Percentiles rank a stretch among this genome's conserved stretches.
phyloP scores from a whole-genome alignment of 352 stramenopile species.

The Phytophthora capsici region DNA sequence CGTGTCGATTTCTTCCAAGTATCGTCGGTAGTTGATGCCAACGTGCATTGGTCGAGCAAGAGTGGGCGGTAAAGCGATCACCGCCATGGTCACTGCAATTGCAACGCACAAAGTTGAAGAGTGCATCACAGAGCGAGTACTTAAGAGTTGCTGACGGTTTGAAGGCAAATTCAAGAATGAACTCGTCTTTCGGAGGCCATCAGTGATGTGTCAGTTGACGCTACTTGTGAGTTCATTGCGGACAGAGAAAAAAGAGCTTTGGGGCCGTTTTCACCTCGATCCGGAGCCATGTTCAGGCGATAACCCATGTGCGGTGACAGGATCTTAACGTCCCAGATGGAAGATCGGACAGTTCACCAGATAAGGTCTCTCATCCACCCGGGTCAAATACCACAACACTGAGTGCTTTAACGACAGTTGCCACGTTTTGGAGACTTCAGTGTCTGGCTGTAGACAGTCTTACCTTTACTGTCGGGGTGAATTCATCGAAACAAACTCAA shows the following conservation, averaged over 20 bases:
- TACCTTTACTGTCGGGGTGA: slow-evolving; percentile 13
- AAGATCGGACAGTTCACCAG: slow-evolving; percentile 20
- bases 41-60: slow-evolving; percentile 45
- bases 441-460: slow-evolving; percentile 3
- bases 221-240: slow-evolving; percentile 20
- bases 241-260: slow-evolving; percentile 27
- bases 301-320: slow-evolving; percentile 17
- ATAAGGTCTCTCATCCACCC: slow-evolving; percentile 8
- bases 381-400: slow-evolving; percentile 13
- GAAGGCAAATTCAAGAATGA: slow-evolving; percentile 33
- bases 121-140: slow-evolving; percentile 15
- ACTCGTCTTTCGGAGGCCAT: slow-evolving; percentile 2
- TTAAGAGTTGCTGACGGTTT: slow-evolving; percentile 14
- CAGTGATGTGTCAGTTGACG: slow-evolving; percentile 15
- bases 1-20: slow-evolving; percentile 47
- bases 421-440: slow-evolving; percentile 2
- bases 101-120: slow-evolving; percentile 17
- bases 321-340: slow-evolving; percentile 32
- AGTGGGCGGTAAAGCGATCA: slow-evolving; percentile 1
- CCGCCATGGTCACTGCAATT: slow-evolving; percentile 1
- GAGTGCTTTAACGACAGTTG: slow-evolving; percentile 25
- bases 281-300: slow-evolving; percentile 16
- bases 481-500: background rate
- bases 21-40: slow-evolving; percentile 55
- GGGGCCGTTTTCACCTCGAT: slow-evolving; percentile 9